Evolutionary conservation across 2,329 filamentous ascomycete species (phyloP).

Genomic region (Sporothrix brunneoviolacea): DNA sequence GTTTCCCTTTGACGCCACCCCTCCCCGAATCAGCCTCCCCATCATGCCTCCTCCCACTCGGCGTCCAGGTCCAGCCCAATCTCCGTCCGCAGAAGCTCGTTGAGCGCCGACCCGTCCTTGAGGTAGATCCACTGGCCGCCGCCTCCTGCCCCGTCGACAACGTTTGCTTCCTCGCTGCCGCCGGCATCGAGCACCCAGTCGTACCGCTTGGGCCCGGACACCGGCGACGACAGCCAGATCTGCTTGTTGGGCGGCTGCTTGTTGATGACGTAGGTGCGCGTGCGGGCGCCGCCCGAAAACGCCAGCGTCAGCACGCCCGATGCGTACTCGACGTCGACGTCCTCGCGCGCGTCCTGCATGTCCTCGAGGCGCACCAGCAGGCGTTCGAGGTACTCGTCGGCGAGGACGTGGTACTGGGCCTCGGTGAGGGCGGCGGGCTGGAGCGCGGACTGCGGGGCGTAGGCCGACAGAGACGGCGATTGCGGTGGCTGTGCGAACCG

Average conservation of each 20-base stretch:
- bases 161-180: slow-evolving; percentile 37
- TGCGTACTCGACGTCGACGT: slow-evolving; percentile 82
- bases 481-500: not conserved
- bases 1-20: too few relatives aligned
- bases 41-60: not conserved
- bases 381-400: slow-evolving; percentile 65
- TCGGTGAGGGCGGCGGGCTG: slow-evolving; percentile 46
- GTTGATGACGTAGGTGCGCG: slow-evolving; percentile 89
- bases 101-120: slow-evolving; percentile 72
- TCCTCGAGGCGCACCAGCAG: slow-evolving; percentile 59
- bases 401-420: slow-evolving; percentile 66
- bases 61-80: slow-evolving; percentile 55
- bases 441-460: slow-evolving; percentile 22
- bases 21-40: slow-evolving; percentile 18
- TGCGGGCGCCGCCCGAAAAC: slow-evolving; percentile 34
- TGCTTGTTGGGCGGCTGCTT: slow-evolving; percentile 97
- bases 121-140: slow-evolving; percentile 80
- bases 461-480: slow-evolving; percentile 26
- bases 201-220: slow-evolving; percentile 87
- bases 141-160: too few relatives aligned
- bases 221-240: slow-evolving; percentile 91
- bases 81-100: slow-evolving; percentile 67
- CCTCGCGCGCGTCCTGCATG: slow-evolving; percentile 63
- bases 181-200: slow-evolving; percentile 64
- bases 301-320: slow-evolving; percentile 18